Evolutionary conservation across 192 early-diverging fungal genomes (phyloP).

Genomic region (Diversispora epigaea): DNA sequence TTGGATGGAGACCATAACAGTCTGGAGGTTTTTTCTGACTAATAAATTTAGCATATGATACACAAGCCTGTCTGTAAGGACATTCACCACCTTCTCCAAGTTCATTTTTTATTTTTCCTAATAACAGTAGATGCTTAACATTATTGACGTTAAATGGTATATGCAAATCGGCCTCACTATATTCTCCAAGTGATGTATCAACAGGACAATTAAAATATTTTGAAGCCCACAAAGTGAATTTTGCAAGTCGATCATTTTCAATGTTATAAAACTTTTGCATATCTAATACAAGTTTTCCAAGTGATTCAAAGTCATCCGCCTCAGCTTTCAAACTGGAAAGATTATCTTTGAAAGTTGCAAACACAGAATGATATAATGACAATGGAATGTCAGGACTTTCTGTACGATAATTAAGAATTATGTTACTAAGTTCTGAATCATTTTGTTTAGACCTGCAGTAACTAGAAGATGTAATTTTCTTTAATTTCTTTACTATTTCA

Average conservation of each 20-base stretch:
- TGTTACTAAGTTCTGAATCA: conserved; percentile 8
- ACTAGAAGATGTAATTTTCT: conserved; percentile 22
- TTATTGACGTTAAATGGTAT: neutral
- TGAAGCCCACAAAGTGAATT: neutral
- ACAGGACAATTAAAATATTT: conserved; percentile 14
- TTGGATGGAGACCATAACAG: neutral
- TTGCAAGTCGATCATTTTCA: neutral
- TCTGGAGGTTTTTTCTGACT: conserved; percentile 4
- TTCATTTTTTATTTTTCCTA: conserved; percentile 27
- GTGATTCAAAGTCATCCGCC: conserved; percentile 17
- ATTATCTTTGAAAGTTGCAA: conserved; percentile 25
- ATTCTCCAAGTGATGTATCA: neutral
- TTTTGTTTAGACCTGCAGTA: conserved; percentile 26
- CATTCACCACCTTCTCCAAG: neutral
- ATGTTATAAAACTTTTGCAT: conserved; percentile 14
- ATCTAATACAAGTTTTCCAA: conserved; percentile 4
- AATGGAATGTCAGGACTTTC: conserved; percentile 21
- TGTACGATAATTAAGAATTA: conserved; percentile 16
- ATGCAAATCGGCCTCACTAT: neutral
- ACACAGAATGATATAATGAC: conserved; percentile 21
- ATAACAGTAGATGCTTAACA: conserved; percentile 14
- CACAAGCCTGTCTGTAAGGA: conserved; percentile 15
- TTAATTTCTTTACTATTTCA: conserved; percentile 21
- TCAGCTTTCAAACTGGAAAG: conserved; percentile 22
- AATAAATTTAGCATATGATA: conserved; percentile 21